Conservation (phyloP, 345 rosid species). For the Corchorus olitorius region DNA sequence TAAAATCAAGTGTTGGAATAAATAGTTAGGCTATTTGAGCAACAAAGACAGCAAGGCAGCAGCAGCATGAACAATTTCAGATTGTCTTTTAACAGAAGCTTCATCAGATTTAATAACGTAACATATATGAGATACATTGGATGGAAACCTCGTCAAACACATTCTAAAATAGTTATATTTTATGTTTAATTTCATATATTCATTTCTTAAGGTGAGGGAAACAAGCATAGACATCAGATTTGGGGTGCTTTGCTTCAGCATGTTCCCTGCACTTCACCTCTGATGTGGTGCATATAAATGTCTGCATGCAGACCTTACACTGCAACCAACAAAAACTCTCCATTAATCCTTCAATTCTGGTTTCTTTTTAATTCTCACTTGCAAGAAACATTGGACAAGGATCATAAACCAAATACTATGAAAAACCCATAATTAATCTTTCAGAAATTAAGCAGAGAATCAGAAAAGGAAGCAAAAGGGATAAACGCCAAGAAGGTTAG, state of each 20-base stretch:
- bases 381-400: background rate
- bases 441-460: background rate
- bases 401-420: background rate
- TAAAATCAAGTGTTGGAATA: background rate
- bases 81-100: background rate
- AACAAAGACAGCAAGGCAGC: background rate
- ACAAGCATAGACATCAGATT: conserved; percentile 27
- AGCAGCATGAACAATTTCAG: background rate
- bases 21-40: background rate
- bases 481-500: background rate
- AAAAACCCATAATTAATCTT: background rate
- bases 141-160: background rate
- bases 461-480: background rate
- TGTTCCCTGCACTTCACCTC: conserved; percentile 41
- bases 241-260: conserved; percentile 38
- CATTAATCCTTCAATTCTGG: background rate
- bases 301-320: conserved; percentile 47
- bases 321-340: conserved; percentile 20
- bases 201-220: conserved; percentile 31
- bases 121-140: background rate
- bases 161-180: background rate
- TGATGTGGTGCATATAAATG: conserved; percentile 38
- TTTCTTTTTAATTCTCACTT: background rate
- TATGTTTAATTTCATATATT: background rate
- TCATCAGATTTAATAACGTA: background rate